phyloP scores from a whole-genome alignment of 2,329 filamentous ascomycete species.

The Westerdykella sp. region DNA sequence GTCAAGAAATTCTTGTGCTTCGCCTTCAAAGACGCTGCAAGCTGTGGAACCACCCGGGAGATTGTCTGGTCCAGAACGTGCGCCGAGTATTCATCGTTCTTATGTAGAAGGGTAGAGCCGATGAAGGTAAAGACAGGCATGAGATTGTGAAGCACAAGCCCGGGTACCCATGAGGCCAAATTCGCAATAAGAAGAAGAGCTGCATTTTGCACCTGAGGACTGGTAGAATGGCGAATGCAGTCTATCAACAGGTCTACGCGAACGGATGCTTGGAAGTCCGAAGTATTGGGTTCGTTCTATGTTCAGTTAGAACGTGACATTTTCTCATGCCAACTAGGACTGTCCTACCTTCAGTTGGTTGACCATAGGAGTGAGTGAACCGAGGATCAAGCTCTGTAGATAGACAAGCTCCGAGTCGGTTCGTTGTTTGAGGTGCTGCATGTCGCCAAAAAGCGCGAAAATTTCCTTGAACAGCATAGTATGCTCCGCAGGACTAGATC shows the following conservation, averaged over 20 bases:
- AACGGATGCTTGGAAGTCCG: slow-evolving; percentile 71
- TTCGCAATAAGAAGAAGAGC: slow-evolving; percentile 82
- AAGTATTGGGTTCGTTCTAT: slow-evolving; percentile 40
- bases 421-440: slow-evolving; percentile 76
- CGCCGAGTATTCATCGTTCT: slow-evolving; percentile 94
- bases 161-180: slow-evolving; percentile 79
- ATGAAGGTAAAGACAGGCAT: slow-evolving; percentile 99
- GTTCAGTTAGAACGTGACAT: slow-evolving; percentile 2
- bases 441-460: slow-evolving; percentile 77
- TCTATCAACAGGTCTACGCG: slow-evolving; percentile 88
- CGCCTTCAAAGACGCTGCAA: slow-evolving; percentile 78
- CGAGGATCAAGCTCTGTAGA: slow-evolving; percentile 76
- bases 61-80: slow-evolving; percentile 92
- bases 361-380: slow-evolving; percentile 77
- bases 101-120: slow-evolving; percentile 81
- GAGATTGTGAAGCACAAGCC: slow-evolving; percentile 88
- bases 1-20: slow-evolving; percentile 70
- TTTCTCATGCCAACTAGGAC: neutral
- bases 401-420: slow-evolving; percentile 85
- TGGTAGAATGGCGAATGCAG: slow-evolving; percentile 85
- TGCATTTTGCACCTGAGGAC: slow-evolving; percentile 87
- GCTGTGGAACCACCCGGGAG: slow-evolving; percentile 83
- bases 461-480: slow-evolving; percentile 70
- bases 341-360: slow-evolving; percentile 57
- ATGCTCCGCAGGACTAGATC: slow-evolving; percentile 67